Conservation (phyloP, 108 stramenopile genomes). For the Cyclostephanos invisitatus region DNA sequence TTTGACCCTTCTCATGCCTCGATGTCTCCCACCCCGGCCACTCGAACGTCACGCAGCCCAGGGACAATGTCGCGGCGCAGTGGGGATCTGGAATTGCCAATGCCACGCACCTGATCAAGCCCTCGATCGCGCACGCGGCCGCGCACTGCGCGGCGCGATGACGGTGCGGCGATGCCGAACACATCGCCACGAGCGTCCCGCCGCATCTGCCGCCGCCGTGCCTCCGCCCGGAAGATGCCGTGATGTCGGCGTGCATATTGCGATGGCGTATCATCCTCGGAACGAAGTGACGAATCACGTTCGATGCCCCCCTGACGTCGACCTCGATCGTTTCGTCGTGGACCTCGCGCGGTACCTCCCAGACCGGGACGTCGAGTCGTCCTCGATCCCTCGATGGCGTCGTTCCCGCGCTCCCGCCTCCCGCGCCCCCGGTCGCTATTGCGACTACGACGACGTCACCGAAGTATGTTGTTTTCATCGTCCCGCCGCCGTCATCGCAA, state of each 20-base stretch:
- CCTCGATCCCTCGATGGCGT: neutral
- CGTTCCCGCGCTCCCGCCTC: neutral
- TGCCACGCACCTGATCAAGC: slow-evolving; percentile 19
- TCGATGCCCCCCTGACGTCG: slow-evolving; percentile 11
- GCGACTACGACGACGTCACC: too few species aligned
- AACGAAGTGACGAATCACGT: slow-evolving; percentile 17
- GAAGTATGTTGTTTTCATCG: too few species aligned
- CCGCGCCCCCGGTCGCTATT: neutral
- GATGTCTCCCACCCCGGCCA: neutral
- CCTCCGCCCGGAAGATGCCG: neutral
- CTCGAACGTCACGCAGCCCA: neutral
- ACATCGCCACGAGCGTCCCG: slow-evolving; percentile 17
- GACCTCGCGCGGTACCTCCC: slow-evolving; percentile 18
- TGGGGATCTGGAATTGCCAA: slow-evolving; percentile 6
- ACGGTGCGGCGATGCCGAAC: slow-evolving; percentile 1
- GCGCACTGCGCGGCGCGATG: slow-evolving; percentile 15
- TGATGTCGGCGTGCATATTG: neutral
- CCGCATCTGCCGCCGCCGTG: neutral
- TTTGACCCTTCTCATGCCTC: slow-evolving; percentile 1
- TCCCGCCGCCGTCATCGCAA: too few species aligned
- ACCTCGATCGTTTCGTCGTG: slow-evolving; percentile 14
- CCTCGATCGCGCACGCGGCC: slow-evolving; percentile 13
- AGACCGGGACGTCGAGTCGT: neutral
- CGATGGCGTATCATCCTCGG: slow-evolving; percentile 7
- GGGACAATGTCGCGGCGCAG: slow-evolving; percentile 14